A percentile compares a stretch with the other conserved stretches of the same genome.
Evolutionary conservation across 139 green algal genomes (phyloP).

Genomic region (Penium margaritaceum): DNA sequence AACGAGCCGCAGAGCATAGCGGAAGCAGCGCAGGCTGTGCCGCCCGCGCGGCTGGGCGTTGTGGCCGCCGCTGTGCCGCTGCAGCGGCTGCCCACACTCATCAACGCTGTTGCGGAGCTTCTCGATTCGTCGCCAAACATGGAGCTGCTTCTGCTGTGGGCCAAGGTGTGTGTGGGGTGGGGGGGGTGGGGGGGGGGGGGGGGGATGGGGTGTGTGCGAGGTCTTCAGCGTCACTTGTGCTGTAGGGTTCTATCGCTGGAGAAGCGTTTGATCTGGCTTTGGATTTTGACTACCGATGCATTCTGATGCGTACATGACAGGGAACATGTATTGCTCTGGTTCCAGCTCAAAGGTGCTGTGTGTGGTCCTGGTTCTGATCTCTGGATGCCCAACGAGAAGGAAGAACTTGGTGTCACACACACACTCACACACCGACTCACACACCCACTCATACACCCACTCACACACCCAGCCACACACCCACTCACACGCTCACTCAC

Average conservation of each 20-base stretch:
- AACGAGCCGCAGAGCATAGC: constrained; percentile 30
- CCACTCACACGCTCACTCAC: too few species aligned
- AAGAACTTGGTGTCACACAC: too few species aligned
- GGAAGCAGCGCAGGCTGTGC: constrained; percentile 32
- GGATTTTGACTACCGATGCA: neutral
- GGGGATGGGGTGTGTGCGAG: neutral
- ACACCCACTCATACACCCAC: too few species aligned
- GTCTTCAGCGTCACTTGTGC: neutral
- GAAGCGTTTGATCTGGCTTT: neutral
- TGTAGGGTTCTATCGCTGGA: neutral
- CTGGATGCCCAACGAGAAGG: too few species aligned
- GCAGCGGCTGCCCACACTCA: constrained; percentile 11
- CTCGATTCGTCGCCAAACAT: constrained; percentile 24
- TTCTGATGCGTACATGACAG: neutral
- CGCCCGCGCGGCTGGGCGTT: neutral
- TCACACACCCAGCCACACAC: too few species aligned
- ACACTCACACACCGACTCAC: too few species aligned
- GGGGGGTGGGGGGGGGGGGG: too few species aligned
- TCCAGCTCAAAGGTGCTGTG: too few species aligned
- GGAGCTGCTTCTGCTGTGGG: constrained; percentile 39
- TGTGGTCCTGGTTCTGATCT: too few species aligned
- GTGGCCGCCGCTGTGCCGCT: constrained; percentile 11
- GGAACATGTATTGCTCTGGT: neutral
- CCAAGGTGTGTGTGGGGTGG: neutral
- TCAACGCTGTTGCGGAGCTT: constrained; percentile 17